phyloP scores from a whole-genome alignment of 2,329 filamentous ascomycete species.

The Aspergillus ruber region DNA sequence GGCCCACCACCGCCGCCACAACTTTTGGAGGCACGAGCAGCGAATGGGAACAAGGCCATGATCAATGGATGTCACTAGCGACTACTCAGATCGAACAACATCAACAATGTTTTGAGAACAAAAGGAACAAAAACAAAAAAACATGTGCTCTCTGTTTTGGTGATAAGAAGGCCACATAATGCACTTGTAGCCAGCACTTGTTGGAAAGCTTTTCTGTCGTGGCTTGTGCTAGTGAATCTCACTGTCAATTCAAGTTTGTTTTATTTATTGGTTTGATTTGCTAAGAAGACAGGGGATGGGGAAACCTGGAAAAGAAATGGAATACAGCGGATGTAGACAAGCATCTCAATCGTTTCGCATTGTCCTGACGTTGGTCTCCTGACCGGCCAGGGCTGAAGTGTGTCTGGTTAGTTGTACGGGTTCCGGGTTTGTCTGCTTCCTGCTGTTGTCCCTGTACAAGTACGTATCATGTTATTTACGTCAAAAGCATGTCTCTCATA shows the following conservation, averaged over 20 bases:
- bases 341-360: too few relatives aligned
- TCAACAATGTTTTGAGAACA: not conserved
- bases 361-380: not conserved
- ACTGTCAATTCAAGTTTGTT: not conserved
- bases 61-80: slow-evolving; percentile 37
- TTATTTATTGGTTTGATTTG: not conserved
- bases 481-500: not conserved
- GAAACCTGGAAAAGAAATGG: not conserved
- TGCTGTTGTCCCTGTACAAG: slow-evolving; percentile 20
- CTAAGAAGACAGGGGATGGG: not conserved
- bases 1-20: slow-evolving; percentile 48
- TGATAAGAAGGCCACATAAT: not conserved
- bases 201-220: not conserved
- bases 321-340: not conserved
- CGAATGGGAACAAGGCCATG: slow-evolving; percentile 37
- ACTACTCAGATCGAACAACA: not conserved
- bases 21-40: slow-evolving; percentile 38
- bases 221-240: not conserved
- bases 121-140: not conserved
- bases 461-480: slow-evolving; percentile 20
- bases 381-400: not conserved
- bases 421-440: slow-evolving; percentile 5
- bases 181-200: not conserved
- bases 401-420: not conserved
- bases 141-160: not conserved